These are phyloP conservation scores for Takakia lepidozioides DNA, from an alignment of 225 moss, liverwort and hornwort species.

Conservation along the genomic window DNA sequence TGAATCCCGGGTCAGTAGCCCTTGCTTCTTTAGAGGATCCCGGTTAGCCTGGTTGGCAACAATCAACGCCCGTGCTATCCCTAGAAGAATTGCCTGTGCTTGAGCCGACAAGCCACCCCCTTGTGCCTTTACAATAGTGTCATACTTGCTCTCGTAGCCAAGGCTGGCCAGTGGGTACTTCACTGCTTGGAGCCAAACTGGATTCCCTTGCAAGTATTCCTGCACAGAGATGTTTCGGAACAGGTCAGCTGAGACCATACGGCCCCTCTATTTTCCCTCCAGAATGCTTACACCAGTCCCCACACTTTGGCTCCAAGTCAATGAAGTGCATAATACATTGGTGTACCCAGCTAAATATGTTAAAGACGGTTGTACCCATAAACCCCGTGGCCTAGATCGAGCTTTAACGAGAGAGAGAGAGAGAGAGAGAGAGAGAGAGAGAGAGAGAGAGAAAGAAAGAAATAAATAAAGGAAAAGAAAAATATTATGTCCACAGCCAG, in stretches of 20 bases:
- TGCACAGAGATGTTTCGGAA: too few species aligned
- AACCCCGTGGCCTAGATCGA: too few species aligned
- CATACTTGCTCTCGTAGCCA: constrained; percentile 92
- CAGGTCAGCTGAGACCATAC: too few species aligned
- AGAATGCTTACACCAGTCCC: too few species aligned
- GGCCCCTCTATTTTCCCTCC: too few species aligned
- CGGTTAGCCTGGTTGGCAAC: constrained; percentile 92
- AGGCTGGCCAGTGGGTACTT: constrained; percentile 88
- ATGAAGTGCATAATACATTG: too few species aligned
- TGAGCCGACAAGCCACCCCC: constrained; percentile 94
- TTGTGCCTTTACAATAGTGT: constrained; percentile 59
- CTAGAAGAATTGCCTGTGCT: constrained; percentile 85
- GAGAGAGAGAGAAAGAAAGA: not conserved
- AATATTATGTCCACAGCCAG: not conserved
- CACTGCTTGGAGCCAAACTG: constrained; percentile 65
- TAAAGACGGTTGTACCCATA: too few species aligned
- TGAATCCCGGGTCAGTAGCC: constrained; percentile 84
- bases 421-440: not conserved
- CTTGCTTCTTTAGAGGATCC: constrained; percentile 91
- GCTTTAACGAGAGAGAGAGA: too few species aligned
- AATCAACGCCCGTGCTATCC: constrained; percentile 76
- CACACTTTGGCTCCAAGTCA: too few species aligned
- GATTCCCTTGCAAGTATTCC: constrained; percentile 86
- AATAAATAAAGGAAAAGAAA: not conserved
- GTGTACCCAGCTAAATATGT: too few species aligned